Conservation (phyloP, 2,329 filamentous ascomycete genomes). For the Aotearoamyces nothofagi region DNA sequence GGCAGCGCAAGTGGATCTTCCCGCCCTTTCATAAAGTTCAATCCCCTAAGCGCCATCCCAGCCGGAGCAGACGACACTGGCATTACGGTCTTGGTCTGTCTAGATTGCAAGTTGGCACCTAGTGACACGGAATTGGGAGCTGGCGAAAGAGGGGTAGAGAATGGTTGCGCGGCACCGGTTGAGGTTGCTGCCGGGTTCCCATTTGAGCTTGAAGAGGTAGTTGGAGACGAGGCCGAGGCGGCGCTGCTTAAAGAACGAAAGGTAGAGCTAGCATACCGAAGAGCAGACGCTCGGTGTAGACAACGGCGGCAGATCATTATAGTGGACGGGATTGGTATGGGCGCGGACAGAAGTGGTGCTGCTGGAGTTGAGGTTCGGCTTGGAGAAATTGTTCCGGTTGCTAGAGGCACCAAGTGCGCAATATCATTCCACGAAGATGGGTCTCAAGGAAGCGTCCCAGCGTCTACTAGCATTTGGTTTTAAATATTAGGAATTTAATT, state of each 20-base stretch:
- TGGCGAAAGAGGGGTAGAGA: slow-evolving; percentile 18
- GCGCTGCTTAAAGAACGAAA: slow-evolving; percentile 7
- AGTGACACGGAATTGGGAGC: slow-evolving; percentile 8
- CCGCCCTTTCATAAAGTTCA: slow-evolving; percentile 65
- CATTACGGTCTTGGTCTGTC: slow-evolving; percentile 8
- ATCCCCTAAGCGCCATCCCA: slow-evolving; percentile 55
- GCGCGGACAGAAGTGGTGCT: no score
- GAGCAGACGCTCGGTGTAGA: slow-evolving; percentile 26
- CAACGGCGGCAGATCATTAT: slow-evolving; percentile 28
- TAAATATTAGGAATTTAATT: no score
- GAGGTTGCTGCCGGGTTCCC: slow-evolving; percentile 13
- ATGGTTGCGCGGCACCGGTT: slow-evolving; percentile 16
- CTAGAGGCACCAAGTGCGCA: no score
- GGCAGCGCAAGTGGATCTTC: slow-evolving; percentile 58
- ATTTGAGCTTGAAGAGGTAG: slow-evolving; percentile 7
- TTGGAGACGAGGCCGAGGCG: slow-evolving; percentile 13
- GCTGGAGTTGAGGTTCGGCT: no score
- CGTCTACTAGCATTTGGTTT: no score
- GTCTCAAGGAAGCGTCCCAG: no score
- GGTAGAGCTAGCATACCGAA: slow-evolving; percentile 1
- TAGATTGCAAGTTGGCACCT: slow-evolving; percentile 1
- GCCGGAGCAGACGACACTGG: slow-evolving; percentile 24
- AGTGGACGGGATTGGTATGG: no score
- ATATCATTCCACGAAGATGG: no score
- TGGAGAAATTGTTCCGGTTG: no score